phyloP scores from a whole-genome alignment of 2,329 filamentous ascomycete species.

The Arthrobotrys megalospora region DNA sequence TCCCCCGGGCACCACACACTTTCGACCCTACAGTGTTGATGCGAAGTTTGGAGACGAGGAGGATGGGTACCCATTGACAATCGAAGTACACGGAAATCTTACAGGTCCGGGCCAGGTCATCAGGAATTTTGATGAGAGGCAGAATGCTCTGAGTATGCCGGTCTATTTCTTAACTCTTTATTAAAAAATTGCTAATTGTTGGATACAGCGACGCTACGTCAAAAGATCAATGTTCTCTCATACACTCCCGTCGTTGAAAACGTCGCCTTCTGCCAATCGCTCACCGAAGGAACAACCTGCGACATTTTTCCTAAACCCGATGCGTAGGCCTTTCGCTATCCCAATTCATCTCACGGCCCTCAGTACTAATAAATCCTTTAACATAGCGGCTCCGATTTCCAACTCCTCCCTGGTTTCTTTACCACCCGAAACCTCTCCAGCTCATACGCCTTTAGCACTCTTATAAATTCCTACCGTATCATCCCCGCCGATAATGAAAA shows the following conservation, averaged over 20 bases:
- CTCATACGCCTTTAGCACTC: slow-evolving; percentile 88
- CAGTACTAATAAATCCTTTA: slow-evolving; percentile 17
- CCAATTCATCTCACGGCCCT: neutral
- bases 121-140: slow-evolving; percentile 25
- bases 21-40: slow-evolving; percentile 54
- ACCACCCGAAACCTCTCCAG: slow-evolving; percentile 82
- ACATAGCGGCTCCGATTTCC: slow-evolving; percentile 46
- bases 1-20: slow-evolving; percentile 39
- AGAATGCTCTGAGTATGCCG: slow-evolving; percentile 43
- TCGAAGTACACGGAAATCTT: slow-evolving; percentile 53
- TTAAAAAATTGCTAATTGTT: slow-evolving; percentile 14
- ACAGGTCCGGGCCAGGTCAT: slow-evolving; percentile 43
- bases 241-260: slow-evolving; percentile 47
- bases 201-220: slow-evolving; percentile 50
- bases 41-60: slow-evolving; percentile 50
- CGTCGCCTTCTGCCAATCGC: slow-evolving; percentile 43
- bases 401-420: slow-evolving; percentile 79
- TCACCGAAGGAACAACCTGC: slow-evolving; percentile 35
- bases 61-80: slow-evolving; percentile 42
- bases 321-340: slow-evolving; percentile 32
- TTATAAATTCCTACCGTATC: slow-evolving; percentile 80
- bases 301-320: slow-evolving; percentile 34
- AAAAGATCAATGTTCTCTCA: slow-evolving; percentile 56
- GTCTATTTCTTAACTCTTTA: neutral
- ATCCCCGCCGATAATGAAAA: slow-evolving; percentile 78